phyloP scores from a whole-genome alignment of 768 basidiomycete genomes.

The Lactarius sp. region DNA sequence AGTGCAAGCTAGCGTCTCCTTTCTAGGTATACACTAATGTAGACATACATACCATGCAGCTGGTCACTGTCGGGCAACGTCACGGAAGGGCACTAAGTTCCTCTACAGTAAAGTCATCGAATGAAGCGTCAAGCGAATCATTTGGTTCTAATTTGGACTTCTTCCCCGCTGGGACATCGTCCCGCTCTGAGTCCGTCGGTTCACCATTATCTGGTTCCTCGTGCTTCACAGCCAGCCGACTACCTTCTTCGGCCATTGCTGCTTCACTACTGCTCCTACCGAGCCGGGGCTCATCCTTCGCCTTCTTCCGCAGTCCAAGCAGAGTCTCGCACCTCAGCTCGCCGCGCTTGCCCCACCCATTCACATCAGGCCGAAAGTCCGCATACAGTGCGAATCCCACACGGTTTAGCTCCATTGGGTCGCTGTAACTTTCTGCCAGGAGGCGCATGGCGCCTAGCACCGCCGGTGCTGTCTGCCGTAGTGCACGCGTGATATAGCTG shows the following conservation, averaged over 20 bases:
- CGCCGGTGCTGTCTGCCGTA: slow-evolving; percentile 74
- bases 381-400: slow-evolving; percentile 77
- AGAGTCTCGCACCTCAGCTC: slow-evolving; percentile 68
- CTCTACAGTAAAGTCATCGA: slow-evolving; percentile 42
- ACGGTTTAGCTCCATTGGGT: slow-evolving; percentile 52
- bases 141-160: not conserved
- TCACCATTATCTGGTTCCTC: not conserved
- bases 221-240: slow-evolving; percentile 4
- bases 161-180: not conserved
- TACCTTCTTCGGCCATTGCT: not conserved
- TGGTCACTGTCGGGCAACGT: not conserved
- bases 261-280: not conserved
- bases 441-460: slow-evolving; percentile 74
- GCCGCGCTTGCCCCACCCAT: slow-evolving; percentile 81
- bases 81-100: slow-evolving; percentile 22
- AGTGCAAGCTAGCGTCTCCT: not conserved
- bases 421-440: slow-evolving; percentile 52
- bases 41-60: slow-evolving; percentile 13
- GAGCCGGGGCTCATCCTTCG: not conserved
- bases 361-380: slow-evolving; percentile 78
- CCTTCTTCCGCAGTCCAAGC: slow-evolving; percentile 45
- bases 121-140: slow-evolving; percentile 39
- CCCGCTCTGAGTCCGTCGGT: not conserved
- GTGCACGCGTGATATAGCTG: slow-evolving; percentile 73
- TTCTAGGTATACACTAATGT: slow-evolving; percentile 24